Evolutionary conservation across 805 yeast species (phyloP), one percentile per base, ranked within the genome.

Genomic region (Deakozyma indianensis): DNA sequence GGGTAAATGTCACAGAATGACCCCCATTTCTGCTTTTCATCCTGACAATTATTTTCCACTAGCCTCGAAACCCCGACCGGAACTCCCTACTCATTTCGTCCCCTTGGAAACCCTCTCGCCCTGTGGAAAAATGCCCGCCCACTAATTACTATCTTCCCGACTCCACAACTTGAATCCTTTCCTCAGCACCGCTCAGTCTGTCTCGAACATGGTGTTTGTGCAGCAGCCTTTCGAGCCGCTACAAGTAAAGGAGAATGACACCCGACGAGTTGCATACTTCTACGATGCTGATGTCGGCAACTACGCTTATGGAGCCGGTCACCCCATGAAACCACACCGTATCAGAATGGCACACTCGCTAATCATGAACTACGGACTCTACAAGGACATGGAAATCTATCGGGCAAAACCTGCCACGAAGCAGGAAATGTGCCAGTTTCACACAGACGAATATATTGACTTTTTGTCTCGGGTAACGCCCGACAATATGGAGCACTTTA

Each of bases 271-370:
- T 24, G 90, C 92, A 0, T 82, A 82, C 58, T 82, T 82, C 61
- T 81, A 81, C 57, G 90, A 81, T 62, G 70, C 95, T 23, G 98
- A 90, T 61, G 95, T 92, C 42, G 97, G 97, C 28, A 92, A 92
- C 67, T 90, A 90, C 65, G 95, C 96, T 41, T 92, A 92, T 61
- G 97, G 97, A 47, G 92, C 96, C 3, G 96, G 96, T 23, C 98
- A 92, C 64, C 96, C 96, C 35, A 92, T 92, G 98, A 92, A 92
- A 62, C 98, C 98, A 22, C 96, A 90, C 63, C 78, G 98, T 60
- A 87, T 92, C 67, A 82, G 97, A 77, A 88, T 92, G 95, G 94
- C 97, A 4, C 97, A 92, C 63, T 85, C 95, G 38, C 71, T 92
- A 57, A 84, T 92, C 53, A 90, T 92, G 95, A 88, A 90, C 66